A percentile compares a stretch with the other conserved stretches of the same genome.
Conservation (phyloP, 306 rosid genomes). For the Vigna angularis region DNA sequence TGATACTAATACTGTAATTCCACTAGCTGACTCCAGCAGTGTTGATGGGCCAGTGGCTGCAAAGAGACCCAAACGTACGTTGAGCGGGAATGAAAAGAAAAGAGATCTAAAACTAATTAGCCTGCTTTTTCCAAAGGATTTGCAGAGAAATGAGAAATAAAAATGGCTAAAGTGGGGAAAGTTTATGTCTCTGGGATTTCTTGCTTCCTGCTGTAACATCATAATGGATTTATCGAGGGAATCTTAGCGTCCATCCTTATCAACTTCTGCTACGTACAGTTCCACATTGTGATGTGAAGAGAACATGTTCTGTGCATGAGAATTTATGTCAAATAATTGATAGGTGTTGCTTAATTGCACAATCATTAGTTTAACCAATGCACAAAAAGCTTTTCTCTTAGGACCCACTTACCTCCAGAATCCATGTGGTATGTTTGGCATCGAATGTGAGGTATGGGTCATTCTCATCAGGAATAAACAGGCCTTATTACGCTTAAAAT, state of each 20-base stretch:
- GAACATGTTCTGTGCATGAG: conserved; percentile 24
- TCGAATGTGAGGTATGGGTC: conserved; percentile 20
- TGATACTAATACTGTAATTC: no score
- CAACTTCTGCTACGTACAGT: conserved; percentile 7
- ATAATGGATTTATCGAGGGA: conserved; percentile 12
- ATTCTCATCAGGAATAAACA: neutral
- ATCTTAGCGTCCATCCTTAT: conserved; percentile 2
- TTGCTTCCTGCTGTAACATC: neutral
- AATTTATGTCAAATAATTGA: neutral
- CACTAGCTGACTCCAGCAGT: no score
- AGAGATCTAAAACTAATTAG: no score
- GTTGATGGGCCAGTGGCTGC: no score
- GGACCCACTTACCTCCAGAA: conserved; percentile 18
- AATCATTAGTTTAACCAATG: neutral
- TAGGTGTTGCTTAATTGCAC: conserved; percentile 5
- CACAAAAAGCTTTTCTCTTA: no score
- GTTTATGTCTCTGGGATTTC: neutral
- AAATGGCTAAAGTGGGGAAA: neutral
- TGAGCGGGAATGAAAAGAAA: no score
- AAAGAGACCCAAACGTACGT: no score
- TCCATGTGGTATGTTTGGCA: conserved; percentile 39
- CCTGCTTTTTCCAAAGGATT: neutral
- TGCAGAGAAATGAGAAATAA: neutral
- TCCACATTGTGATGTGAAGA: neutral
- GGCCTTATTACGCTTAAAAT: conserved; percentile 11